Evolutionary conservation across 2,329 filamentous ascomycete species (phyloP), one percentile per base, ranked within the genome.

Genomic region (Ophiocordyceps camponoti-floridani): DNA sequence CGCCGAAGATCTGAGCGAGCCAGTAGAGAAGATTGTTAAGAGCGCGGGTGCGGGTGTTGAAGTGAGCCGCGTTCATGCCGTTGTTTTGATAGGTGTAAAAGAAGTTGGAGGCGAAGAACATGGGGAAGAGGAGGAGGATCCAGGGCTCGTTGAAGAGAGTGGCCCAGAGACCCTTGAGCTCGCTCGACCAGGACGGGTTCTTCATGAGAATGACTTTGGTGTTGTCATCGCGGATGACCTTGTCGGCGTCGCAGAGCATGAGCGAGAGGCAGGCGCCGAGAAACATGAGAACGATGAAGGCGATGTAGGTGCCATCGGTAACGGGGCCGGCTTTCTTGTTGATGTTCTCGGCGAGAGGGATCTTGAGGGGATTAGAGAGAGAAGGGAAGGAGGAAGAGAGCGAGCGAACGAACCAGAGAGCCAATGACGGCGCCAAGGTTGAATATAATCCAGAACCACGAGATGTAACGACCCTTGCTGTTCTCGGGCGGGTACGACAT

Each of bases 391-490:
- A 33, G 9, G 7, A 27, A 3, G 27, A 33, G 26, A 23, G 6
- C 6, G 14, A 13, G 12, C 9, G 37, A 23, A 57, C 64, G 53
- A 56, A 70, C 64, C 54, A 80, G 62, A 55, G 80, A 78, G 49
- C 88, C 88, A 60, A 95, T 85, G 48, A 94, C 87, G 54, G 79
- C 87, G 53, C 88, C 88, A 47, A 88, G 62, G 63, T 94, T 94
- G 72, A 94, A 95, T 56, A 95, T 93, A 60, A 87, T 79, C 88
- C 88, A 94, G 65, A 94, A 94, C 67, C 78, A 79, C 48, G 83
- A 83, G 59, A 94, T 94, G 61, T 87, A 94, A 47, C 80, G 79
- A 41, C 88, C 88, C 69, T 94, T 94, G 50, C 77, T 75, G 31
- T 75, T 62, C 63, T 94, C 88, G 18, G 74, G 69, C 2, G 87